Evolutionary conservation across 768 basidiomycete species (phyloP).

Genomic region (Tremella fuciformis): DNA sequence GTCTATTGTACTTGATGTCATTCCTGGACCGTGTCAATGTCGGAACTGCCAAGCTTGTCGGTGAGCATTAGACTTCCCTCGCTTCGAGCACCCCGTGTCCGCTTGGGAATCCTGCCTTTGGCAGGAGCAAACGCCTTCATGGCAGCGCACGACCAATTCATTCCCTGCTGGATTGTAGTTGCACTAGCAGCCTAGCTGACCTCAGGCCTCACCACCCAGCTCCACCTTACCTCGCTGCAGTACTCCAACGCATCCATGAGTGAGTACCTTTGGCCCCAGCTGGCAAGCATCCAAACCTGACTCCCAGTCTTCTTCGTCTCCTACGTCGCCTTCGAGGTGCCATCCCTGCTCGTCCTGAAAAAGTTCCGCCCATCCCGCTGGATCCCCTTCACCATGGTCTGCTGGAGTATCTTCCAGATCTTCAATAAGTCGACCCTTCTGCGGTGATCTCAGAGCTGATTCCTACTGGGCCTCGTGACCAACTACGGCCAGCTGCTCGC

Average conservation of each 20-base stretch:
- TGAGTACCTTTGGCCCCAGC: constrained; percentile 11
- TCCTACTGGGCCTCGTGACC: constrained; percentile 46
- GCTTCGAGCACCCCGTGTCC: too few relatives aligned
- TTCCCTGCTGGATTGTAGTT: too few relatives aligned
- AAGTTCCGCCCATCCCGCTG: constrained; percentile 43
- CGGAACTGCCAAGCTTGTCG: constrained; percentile 46
- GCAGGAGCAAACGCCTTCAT: too few relatives aligned
- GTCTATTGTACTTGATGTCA: constrained; percentile 47
- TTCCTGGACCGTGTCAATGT: constrained; percentile 51
- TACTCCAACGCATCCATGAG: constrained; percentile 47
- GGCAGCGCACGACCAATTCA: too few relatives aligned
- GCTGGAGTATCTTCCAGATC: constrained; percentile 48
- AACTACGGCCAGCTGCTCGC: constrained; percentile 46
- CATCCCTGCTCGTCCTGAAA: constrained; percentile 48
- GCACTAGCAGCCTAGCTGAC: background rate
- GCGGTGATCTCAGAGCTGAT: background rate
- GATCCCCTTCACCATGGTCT: constrained; percentile 49
- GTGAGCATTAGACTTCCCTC: constrained; percentile 15
- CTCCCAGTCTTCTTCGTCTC: constrained; percentile 47
- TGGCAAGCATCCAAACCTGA: background rate
- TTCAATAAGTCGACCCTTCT: constrained; percentile 29
- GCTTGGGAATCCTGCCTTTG: too few relatives aligned
- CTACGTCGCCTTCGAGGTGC: constrained; percentile 50
- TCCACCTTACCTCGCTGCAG: constrained; percentile 37
- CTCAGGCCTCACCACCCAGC: constrained; percentile 35